Evolutionary conservation across 1,284 basidiomycete genomes (phyloP).

Genomic region (Ustilago cynodontis): DNA sequence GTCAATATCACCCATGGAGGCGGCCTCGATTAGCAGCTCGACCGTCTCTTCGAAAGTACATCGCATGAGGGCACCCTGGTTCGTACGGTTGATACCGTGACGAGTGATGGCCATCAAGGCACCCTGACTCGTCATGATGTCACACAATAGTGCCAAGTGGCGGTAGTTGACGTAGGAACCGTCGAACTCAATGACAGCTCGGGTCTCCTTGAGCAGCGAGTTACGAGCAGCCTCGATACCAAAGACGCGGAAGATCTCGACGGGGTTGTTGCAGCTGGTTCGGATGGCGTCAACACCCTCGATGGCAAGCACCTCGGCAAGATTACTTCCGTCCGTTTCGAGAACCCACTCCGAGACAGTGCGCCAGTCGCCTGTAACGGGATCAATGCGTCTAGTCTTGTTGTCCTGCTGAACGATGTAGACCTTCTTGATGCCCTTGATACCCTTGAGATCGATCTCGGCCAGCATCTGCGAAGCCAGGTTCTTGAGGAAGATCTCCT

Average conservation of each 20-base stretch:
- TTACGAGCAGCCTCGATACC: slow-evolving; percentile 97
- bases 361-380: slow-evolving; percentile 66
- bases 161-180: slow-evolving; percentile 99
- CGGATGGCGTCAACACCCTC: slow-evolving; percentile 92
- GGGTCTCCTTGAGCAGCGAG: slow-evolving; percentile 89
- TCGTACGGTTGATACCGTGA: slow-evolving; percentile 96
- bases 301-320: slow-evolving; percentile 81
- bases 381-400: slow-evolving; percentile 72
- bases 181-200: slow-evolving; percentile 92
- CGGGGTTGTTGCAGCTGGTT: slow-evolving; percentile 96
- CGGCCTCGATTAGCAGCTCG: slow-evolving; percentile 98
- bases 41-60: slow-evolving; percentile 99
- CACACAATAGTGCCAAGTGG: slow-evolving; percentile 92
- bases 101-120: slow-evolving; percentile 98
- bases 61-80: slow-evolving; percentile 83
- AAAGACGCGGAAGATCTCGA: slow-evolving; percentile 94
- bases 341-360: slow-evolving; percentile 84
- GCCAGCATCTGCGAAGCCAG: slow-evolving; percentile 96
- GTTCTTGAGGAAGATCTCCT: slow-evolving; percentile 96
- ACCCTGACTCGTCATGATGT: slow-evolving; percentile 98
- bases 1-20: slow-evolving; percentile 96
- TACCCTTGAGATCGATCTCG: slow-evolving; percentile 90
- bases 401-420: slow-evolving; percentile 92
- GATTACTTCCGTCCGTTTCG: slow-evolving; percentile 85
- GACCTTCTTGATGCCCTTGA: slow-evolving; percentile 89